Evolutionary conservation across 2,329 filamentous ascomycete genomes (phyloP).

Genomic region (Bipolaris bicolor): DNA sequence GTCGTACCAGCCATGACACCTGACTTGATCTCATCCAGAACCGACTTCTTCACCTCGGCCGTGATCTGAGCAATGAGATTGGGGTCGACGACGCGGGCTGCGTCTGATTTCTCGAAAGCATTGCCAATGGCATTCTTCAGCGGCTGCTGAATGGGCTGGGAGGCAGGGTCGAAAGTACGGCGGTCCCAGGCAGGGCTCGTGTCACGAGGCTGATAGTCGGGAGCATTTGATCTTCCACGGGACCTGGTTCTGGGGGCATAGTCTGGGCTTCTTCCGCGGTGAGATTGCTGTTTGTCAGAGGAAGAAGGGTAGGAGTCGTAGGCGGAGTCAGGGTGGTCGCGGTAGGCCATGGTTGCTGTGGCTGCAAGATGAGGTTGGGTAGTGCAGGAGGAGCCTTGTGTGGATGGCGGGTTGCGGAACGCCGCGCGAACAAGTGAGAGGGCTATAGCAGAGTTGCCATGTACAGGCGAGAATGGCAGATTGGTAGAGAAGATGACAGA

Average conservation of each 20-base stretch:
- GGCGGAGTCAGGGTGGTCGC: constrained; percentile 26
- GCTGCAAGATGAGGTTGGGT: constrained; percentile 28
- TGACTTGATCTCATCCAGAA: constrained; percentile 56
- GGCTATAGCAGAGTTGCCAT: constrained; percentile 29
- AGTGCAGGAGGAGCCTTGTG: constrained; percentile 13
- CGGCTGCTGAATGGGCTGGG: constrained; percentile 53
- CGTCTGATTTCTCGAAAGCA: constrained; percentile 60
- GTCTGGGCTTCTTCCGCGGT: constrained; percentile 36
- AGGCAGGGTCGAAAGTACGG: constrained; percentile 13
- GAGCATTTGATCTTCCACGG: constrained; percentile 42
- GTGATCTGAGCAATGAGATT: constrained; percentile 68
- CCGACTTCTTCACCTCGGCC: constrained; percentile 59
- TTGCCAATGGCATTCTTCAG: constrained; percentile 64
- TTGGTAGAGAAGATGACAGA: constrained; percentile 10
- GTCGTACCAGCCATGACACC: constrained; percentile 41
- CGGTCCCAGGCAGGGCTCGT: constrained; percentile 12
- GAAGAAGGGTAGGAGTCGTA: constrained; percentile 20
- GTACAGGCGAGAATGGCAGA: constrained; percentile 21
- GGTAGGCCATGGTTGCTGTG: constrained; percentile 26
- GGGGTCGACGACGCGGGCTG: constrained; percentile 61
- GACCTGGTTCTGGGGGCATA: constrained; percentile 25
- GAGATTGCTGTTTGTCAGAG: constrained; percentile 33
- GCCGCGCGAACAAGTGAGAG: constrained; percentile 32
- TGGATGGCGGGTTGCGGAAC: constrained; percentile 18
- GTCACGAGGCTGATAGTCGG: constrained; percentile 34